These are phyloP conservation scores for Lentinula novae-zelandiae DNA, from an alignment of 1,284 basidiomycete genomes.

Conservation along the genomic window DNA sequence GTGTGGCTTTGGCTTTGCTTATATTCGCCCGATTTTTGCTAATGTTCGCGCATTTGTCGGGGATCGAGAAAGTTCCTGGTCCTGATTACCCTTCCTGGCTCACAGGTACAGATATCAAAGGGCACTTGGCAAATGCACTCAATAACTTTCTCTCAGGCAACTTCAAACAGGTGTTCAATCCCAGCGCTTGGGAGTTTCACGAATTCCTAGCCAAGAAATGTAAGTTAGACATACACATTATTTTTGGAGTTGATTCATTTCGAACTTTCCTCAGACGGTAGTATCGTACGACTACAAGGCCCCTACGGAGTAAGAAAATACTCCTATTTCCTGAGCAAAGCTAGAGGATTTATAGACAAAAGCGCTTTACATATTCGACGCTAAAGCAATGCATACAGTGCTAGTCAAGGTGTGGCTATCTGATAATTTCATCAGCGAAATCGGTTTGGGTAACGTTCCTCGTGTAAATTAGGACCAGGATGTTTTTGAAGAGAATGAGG, in stretches of 20 bases:
- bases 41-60: not conserved
- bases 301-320: not conserved
- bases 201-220: slow-evolving; percentile 7
- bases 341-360: slow-evolving; percentile 18
- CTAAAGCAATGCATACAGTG: slow-evolving; percentile 31
- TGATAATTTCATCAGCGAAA: not conserved
- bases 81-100: slow-evolving; percentile 25
- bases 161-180: slow-evolving; percentile 4
- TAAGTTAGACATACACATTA: not conserved
- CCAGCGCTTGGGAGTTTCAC: slow-evolving; percentile 7
- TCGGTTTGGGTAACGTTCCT: not conserved
- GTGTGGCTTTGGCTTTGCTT: not conserved
- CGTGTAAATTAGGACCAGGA: not conserved
- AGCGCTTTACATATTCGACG: slow-evolving; percentile 27
- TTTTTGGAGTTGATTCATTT: not conserved
- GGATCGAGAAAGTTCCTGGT: slow-evolving; percentile 30
- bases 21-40: not conserved
- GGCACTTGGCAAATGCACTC: not conserved
- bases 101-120: slow-evolving; percentile 18
- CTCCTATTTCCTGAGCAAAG: not conserved
- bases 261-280: not conserved
- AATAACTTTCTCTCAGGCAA: not conserved
- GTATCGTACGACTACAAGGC: not conserved
- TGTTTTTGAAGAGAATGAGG: not conserved
- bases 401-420: slow-evolving; percentile 22